Evolutionary conservation across 805 yeast species (phyloP), one percentile per base, ranked within the genome.

Genomic region (Saturnispora sanitii): DNA sequence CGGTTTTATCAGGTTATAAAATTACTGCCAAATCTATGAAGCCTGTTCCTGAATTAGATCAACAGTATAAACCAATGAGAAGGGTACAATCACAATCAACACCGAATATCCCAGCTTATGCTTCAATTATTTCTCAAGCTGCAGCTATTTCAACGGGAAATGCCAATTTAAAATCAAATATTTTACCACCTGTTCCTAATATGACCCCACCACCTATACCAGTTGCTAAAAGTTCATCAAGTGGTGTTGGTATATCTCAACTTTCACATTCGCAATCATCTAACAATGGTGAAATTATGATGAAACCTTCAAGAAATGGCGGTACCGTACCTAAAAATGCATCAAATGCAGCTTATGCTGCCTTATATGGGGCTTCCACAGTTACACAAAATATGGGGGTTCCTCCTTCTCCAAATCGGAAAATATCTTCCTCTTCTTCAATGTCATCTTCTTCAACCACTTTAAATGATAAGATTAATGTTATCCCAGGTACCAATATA

Each of bases 1-100:
- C 92, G 0, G 79, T 70, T 48, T 57, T 79, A 17, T 75, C 79
- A 1, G 86, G 90, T 0, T 83, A 79, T 53, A 81, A 79, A 46
- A 68, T 83, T 59, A 72, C 73, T 39, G 92, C 92, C 0, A 77
- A 78, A 52, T 74, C 90, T 1, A 82, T 83, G 92, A 73, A 78
- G 62, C 80, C 83, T 27, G 66, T 82, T 29, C 87, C 90, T 0
- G 76, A 67, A 43, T 51, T 72, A 22, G 55, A 57, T 33, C 57
- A 50, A 29, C 52, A 50, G 28, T 50, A 45, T 27, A 50, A 53
- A 15, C 44, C 50, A 2, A 41, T 19, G 44, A 33, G 33, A 31
- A 34, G 20, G 27, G 36, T 5, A 45, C 22, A 33, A 8, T 26
- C 35, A 25, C 17, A 32, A 17, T 11, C 30, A 15, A 11, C 35